A percentile compares a stretch with the other conserved stretches of the same genome.
phyloP scores from a whole-genome alignment of 371 early-diverging fungal species.

The Conidiobolus incongruus region DNA sequence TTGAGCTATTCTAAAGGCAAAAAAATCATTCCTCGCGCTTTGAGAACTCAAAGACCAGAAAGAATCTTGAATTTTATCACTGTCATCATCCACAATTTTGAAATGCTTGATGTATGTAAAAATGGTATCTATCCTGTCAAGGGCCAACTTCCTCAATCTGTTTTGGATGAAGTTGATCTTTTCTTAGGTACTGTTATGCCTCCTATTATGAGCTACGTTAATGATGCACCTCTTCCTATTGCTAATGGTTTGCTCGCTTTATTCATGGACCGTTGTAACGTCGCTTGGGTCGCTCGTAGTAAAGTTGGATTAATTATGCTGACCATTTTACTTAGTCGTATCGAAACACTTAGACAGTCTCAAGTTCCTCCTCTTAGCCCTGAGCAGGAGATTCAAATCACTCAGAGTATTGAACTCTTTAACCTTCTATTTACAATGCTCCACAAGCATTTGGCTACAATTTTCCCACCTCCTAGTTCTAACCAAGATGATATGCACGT shows the following conservation, averaged over 20 bases:
- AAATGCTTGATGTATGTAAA: conserved; percentile 62
- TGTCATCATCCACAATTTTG: conserved; percentile 56
- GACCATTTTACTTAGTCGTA: conserved; percentile 73
- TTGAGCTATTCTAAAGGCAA: conserved; percentile 41
- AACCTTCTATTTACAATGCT: conserved; percentile 45
- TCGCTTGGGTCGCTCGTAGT: conserved; percentile 55
- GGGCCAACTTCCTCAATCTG: conserved; percentile 15
- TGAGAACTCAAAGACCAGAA: conserved; percentile 48
- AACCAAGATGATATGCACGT: conserved; percentile 70
- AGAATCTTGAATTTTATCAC: conserved; percentile 53
- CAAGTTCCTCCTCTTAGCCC: conserved; percentile 7
- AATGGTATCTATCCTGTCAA: conserved; percentile 8
- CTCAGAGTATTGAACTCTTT: conserved; percentile 28
- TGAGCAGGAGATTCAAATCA: background rate
- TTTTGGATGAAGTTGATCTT: conserved; percentile 46
- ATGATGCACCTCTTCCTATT: conserved; percentile 58
- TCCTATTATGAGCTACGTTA: conserved; percentile 45
- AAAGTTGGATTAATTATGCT: conserved; percentile 70
- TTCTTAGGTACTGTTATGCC: conserved; percentile 71
- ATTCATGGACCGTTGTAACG: conserved; percentile 68
- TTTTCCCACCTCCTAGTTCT: conserved; percentile 45
- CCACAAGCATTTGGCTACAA: conserved; percentile 43
- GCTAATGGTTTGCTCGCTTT: conserved; percentile 52
- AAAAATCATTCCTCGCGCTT: conserved; percentile 58
- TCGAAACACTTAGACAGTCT: conserved; percentile 65